Conservation (phyloP, 139 green algal species). For the Picochlorum sp. region DNA sequence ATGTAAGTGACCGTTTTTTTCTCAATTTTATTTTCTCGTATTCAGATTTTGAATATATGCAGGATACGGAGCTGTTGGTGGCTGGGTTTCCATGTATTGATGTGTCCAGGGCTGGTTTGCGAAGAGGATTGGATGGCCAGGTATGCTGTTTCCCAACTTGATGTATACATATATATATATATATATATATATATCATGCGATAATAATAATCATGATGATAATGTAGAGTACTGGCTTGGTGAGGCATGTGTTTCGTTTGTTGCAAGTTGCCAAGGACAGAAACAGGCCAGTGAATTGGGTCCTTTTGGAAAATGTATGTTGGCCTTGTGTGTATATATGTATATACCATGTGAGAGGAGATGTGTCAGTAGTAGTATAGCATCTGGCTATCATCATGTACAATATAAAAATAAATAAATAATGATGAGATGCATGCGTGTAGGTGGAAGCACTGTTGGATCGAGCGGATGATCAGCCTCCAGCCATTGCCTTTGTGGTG, state of each 20-base stretch:
- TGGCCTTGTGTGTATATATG: not conserved
- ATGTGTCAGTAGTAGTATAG: not conserved
- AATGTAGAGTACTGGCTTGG: conserved; percentile 53
- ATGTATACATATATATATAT: not conserved
- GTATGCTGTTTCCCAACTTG: not conserved
- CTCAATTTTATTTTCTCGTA: not conserved
- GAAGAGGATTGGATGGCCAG: conserved; percentile 48
- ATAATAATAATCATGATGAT: not conserved
- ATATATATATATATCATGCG: not conserved
- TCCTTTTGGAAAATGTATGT: conserved; percentile 79
- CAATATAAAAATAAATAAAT: too few species aligned
- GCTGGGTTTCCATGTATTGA: conserved; percentile 89
- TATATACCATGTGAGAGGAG: too few species aligned
- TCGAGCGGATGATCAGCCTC: conserved; percentile 26
- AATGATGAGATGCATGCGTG: not conserved
- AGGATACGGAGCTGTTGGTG: conserved; percentile 70
- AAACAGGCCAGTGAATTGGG: conserved; percentile 59
- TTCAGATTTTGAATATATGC: not conserved
- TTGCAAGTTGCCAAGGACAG: conserved; percentile 38
- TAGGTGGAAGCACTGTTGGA: conserved; percentile 69
- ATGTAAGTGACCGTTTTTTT: conserved; percentile 4
- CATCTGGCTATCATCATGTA: not conserved
- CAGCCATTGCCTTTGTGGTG: conserved; percentile 34
- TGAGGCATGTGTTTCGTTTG: conserved; percentile 79
- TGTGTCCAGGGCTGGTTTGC: conserved; percentile 58